Evolutionary conservation across 1,284 basidiomycete species (phyloP).

Genomic region (Tilletia caries): DNA sequence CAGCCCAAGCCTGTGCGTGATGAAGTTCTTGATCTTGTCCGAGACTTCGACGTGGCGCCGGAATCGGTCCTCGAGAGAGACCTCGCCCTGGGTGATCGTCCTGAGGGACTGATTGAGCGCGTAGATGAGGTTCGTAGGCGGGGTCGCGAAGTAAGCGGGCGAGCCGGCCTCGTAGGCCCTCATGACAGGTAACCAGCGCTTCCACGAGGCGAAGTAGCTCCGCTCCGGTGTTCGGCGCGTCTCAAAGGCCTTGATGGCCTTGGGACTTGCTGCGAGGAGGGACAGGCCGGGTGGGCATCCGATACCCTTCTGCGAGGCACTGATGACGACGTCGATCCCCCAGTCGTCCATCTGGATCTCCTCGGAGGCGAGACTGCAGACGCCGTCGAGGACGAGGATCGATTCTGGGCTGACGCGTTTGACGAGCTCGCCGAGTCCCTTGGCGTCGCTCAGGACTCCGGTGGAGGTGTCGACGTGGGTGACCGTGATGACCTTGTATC

Average conservation of each 20-base stretch:
- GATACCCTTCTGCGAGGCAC: constrained; percentile 91
- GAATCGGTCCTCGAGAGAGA: constrained; percentile 76
- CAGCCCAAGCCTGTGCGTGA: constrained; percentile 66
- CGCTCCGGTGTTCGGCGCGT: constrained; percentile 68
- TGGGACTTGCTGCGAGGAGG: constrained; percentile 75
- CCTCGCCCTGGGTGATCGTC: constrained; percentile 63
- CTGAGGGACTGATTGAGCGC: constrained; percentile 78
- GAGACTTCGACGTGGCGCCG: constrained; percentile 71
- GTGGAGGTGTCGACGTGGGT: constrained; percentile 70
- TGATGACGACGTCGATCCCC: constrained; percentile 84
- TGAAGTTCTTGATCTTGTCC: constrained; percentile 69
- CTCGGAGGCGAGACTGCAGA: constrained; percentile 93
- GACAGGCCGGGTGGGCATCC: constrained; percentile 91
- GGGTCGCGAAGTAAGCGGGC: constrained; percentile 50
- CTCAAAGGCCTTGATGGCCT: constrained; percentile 74
- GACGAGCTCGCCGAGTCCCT: constrained; percentile 72
- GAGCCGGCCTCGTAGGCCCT: constrained; percentile 51
- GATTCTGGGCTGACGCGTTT: constrained; percentile 78
- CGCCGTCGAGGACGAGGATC: constrained; percentile 81
- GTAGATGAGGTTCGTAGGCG: constrained; percentile 85
- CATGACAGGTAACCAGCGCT: constrained; percentile 52
- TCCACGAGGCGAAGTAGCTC: constrained; percentile 74
- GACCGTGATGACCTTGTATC: constrained; percentile 85
- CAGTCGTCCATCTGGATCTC: constrained; percentile 90
- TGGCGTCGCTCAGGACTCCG: constrained; percentile 81